Evolutionary conservation across 768 basidiomycete species (phyloP), one percentile per base, ranked within the genome.

Genomic region (Termitomyces sp.): DNA sequence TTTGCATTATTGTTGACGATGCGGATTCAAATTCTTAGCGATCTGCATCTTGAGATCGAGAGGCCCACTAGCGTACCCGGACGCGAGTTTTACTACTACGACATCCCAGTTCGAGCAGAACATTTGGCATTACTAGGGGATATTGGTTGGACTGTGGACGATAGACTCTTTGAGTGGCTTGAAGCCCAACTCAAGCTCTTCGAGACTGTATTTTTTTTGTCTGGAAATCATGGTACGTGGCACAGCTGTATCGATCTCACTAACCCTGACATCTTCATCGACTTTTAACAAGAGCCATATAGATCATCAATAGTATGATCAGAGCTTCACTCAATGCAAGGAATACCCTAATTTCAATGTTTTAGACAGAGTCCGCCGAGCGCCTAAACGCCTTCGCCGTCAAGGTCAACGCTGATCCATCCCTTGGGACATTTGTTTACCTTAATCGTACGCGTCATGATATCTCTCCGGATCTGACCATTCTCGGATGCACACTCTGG

Each of bases 401-500:
- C 34, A 48, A 27, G n/a, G 45, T 49, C 39, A 54, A 42, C 33
- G 47, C 39, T 22, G 39, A 50, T 39, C 34, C 54, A 20, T 41
- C 31, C 5, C 45, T 61, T 9, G 70, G 70, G 4, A 60, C 61
- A n/a, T 73, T 74, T 63, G 60, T 76, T 22, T 62, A 71, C 39
- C 68, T 77, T 6, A 58, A 73, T 58, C 69, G 69, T 41, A 71
- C 69, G 22, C 71, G 74, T 31, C 64, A 69, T 62, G 73, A 77
- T 54, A 46, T 76, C 24, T 65, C 70, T 4, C 62, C 68, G 6
- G 69, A 59, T 1, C 42, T 74, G 16, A 74, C 73, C 24, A 63
- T 77, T n/a, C 72, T 76, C 15, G 77, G 76, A 5, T 77, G 75
- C 65, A 77, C 76, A 4, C 70, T 78, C 27, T 77, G 75, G 74